These are phyloP conservation scores for Laburnicola sp. DNA, from an alignment of 2,329 filamentous ascomycete genomes.

Conservation along the genomic window DNA sequence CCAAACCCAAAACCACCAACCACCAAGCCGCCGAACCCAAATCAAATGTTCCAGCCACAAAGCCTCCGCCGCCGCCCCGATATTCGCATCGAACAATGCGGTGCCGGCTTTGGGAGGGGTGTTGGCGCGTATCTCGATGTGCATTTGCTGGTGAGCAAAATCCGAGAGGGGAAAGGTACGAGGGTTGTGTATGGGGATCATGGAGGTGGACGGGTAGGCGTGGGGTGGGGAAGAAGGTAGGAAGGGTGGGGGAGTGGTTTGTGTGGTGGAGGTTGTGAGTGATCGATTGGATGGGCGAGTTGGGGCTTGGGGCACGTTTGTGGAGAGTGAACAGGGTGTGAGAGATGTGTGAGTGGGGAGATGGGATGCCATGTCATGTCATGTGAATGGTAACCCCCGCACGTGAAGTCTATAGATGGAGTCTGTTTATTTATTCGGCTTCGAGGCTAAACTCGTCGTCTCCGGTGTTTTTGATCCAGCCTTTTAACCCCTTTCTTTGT, in stretches of 20 bases:
- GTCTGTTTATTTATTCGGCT: neutral
- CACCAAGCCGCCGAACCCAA: constrained; percentile 3
- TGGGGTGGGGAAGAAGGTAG: constrained; percentile 12
- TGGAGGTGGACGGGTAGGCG: no score
- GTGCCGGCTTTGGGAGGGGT: constrained; percentile 46
- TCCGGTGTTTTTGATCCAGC: constrained; percentile 67
- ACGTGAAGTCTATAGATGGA: no score
- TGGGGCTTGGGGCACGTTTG: constrained; percentile 45
- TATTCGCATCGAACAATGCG: constrained; percentile 45
- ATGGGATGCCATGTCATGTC: no score
- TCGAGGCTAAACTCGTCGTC: constrained; percentile 49
- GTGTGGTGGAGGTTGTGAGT: constrained; percentile 50
- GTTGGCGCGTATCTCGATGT: constrained; percentile 45
- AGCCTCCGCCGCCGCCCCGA: constrained; percentile 38
- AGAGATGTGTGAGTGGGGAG: constrained; percentile 10
- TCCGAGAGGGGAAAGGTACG: constrained; percentile 44
- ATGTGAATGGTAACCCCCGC: no score
- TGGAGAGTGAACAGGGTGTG: constrained; percentile 10
- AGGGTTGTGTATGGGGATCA: constrained; percentile 31
- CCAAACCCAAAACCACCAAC: constrained; percentile 14
- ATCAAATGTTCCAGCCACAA: neutral
- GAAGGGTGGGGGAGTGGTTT: constrained; percentile 31
- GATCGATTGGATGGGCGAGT: constrained; percentile 45
- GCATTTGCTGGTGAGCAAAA: constrained; percentile 45
- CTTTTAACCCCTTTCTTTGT: constrained; percentile 56